These are phyloP conservation scores for Xylariaceae sp. DNA, from an alignment of 2,329 filamentous ascomycete genomes.

Conservation along the genomic window DNA sequence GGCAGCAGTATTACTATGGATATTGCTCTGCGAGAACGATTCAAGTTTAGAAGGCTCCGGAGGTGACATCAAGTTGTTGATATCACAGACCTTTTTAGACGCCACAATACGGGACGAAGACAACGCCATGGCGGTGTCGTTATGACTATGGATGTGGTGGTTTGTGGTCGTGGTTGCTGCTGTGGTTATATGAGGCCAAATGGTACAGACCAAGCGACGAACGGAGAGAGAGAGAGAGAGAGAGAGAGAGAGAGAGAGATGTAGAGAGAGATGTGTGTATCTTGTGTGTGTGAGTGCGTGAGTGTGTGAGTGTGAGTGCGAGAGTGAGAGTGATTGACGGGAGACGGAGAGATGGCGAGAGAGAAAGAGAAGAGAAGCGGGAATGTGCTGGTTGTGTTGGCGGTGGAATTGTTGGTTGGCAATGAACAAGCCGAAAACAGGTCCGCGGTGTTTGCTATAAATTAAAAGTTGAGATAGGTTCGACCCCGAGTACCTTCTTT, in stretches of 20 bases:
- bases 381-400: neutral
- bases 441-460: neutral
- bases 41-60: slow-evolving; percentile 51
- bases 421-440: neutral
- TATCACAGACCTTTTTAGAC: slow-evolving; percentile 41
- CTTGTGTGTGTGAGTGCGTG: too few species aligned
- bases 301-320: neutral
- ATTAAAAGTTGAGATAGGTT: neutral
- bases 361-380: neutral
- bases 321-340: neutral
- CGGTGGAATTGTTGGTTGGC: neutral
- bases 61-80: slow-evolving; percentile 56
- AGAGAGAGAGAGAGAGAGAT: neutral
- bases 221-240: neutral
- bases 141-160: neutral
- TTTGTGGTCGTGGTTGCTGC: slow-evolving; percentile 8
- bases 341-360: neutral
- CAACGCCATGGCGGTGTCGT: slow-evolving; percentile 20
- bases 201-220: neutral
- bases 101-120: slow-evolving; percentile 16
- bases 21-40: slow-evolving; percentile 39
- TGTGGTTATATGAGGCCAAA: neutral
- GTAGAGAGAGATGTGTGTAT: neutral
- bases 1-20: neutral
- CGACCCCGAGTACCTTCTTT: neutral